Base-by-base conservation (phyloP, 2,329 filamentous ascomycete species). In the Elsinoe batatas region DNA sequence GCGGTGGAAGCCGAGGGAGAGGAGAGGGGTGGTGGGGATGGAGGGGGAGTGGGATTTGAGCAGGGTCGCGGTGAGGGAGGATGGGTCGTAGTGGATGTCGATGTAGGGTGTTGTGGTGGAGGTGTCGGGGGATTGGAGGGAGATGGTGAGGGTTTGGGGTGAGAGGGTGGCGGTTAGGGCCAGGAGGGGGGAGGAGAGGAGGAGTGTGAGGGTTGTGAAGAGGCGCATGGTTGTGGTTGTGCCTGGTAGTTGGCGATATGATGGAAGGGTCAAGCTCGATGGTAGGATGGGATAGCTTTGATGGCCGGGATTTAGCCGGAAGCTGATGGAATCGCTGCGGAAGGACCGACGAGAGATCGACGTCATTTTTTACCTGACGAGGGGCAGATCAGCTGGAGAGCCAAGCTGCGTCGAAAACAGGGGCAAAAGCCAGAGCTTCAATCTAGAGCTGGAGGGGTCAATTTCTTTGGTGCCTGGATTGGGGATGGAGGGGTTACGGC, bases 1-100 rank as follows among this genome's bases (percentile, higher is more conserved):
- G 54, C 73, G 70, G 54, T 68, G 66, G 53, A 76, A 70, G 38
- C 74, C 74, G 32, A 77, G 61, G 38, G 73, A 69, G 7, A 76
- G 64, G 37, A 74, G 68, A 33, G 72, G 67, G 20, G 65, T 60
- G n/a, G 65, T 58, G 11, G 60, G 44, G 32, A 64, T 53, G 30
- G 67, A 64, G 57, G 69, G 65, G 51, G 69, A 69, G 64, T 71
- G 74, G 57, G 58, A 62, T 36, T 72, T 60, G 56, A 72, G 65
- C 1, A 55, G 46, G 8, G 69, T 68, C 18, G 72, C 67, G 53
- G 70, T 67, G 56, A 69, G 69, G 17, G 66, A 61, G 59, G 64
- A 61, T 57, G 69, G 67, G 65, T 71, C 74, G 63, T 66, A 70
- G 56, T 70, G 66, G 61, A 76, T 69, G 56, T 72, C 69, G 49